Evolutionary conservation across 2,329 filamentous ascomycete genomes (phyloP).

Genomic region (Aureobasidium sp.): DNA sequence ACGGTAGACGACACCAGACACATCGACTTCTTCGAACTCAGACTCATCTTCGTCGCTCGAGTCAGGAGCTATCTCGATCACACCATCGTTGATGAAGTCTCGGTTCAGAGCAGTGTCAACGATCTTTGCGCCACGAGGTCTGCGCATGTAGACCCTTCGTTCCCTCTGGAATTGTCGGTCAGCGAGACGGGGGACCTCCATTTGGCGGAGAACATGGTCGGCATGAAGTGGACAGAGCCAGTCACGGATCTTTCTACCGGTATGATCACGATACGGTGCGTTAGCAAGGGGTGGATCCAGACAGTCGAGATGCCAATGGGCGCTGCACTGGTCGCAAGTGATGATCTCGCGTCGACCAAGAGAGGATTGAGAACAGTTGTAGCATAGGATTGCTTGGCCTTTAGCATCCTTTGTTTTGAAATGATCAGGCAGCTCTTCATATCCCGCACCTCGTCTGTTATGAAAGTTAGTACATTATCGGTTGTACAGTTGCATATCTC

Average conservation of each 20-base stretch:
- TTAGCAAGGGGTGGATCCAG: constrained; percentile 75
- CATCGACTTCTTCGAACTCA: constrained; percentile 38
- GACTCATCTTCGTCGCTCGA: constrained; percentile 39
- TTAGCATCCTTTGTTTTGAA: constrained; percentile 53
- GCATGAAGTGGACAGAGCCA: constrained; percentile 89
- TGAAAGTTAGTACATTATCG: background rate
- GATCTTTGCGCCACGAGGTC: constrained; percentile 43
- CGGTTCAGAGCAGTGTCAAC: constrained; percentile 47
- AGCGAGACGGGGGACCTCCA: constrained; percentile 36
- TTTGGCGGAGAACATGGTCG: constrained; percentile 61
- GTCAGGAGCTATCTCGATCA: constrained; percentile 40
- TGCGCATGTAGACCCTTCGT: constrained; percentile 41
- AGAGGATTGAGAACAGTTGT: constrained; percentile 62
- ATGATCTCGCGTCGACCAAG: constrained; percentile 65
- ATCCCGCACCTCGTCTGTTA: constrained; percentile 27
- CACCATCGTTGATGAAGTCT: constrained; percentile 50
- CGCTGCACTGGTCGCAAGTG: constrained; percentile 73
- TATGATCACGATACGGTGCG: constrained; percentile 54
- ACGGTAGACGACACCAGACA: constrained; percentile 36
- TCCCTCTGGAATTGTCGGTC: constrained; percentile 14
- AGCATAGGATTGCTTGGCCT: constrained; percentile 70
- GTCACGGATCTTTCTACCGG: constrained; percentile 54
- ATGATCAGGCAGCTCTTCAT: constrained; percentile 41
- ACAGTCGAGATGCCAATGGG: constrained; percentile 90
- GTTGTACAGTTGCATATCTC: background rate